phyloP scores from a whole-genome alignment of 495 filamentous ascomycete genomes.

The Trichodelitschia bisporula region DNA sequence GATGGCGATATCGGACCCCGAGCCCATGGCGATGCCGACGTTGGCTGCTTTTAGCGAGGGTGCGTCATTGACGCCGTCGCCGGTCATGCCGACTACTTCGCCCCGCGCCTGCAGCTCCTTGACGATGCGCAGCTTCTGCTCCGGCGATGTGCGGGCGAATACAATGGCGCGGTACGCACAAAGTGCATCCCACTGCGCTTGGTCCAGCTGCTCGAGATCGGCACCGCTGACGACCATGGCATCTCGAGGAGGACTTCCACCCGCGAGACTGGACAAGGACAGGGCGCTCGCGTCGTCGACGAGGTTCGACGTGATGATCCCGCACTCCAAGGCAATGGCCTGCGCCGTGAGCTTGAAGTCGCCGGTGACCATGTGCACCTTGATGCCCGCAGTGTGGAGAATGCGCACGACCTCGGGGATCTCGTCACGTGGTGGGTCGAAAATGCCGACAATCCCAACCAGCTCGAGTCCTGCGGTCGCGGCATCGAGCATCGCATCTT shows the following conservation, averaged over 20 bases:
- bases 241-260: slow-evolving; percentile 4
- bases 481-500: slow-evolving; percentile 23
- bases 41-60: slow-evolving; percentile 29
- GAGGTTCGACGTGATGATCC: slow-evolving; percentile 28
- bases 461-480: slow-evolving; percentile 26
- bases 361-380: slow-evolving; percentile 52
- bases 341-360: slow-evolving; percentile 47
- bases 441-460: slow-evolving; percentile 38
- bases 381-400: slow-evolving; percentile 33
- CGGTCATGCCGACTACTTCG: slow-evolving; percentile 26
- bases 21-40: slow-evolving; percentile 26
- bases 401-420: slow-evolving; percentile 33
- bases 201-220: slow-evolving; percentile 29
- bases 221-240: slow-evolving; percentile 29
- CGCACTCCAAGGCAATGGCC: slow-evolving; percentile 40
- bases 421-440: slow-evolving; percentile 40
- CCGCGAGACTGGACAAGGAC: not conserved
- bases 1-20: slow-evolving; percentile 35
- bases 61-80: slow-evolving; percentile 35
- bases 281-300: slow-evolving; percentile 17
- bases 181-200: slow-evolving; percentile 30
- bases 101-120: slow-evolving; percentile 33
- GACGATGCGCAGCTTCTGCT: slow-evolving; percentile 56
- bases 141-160: slow-evolving; percentile 46
- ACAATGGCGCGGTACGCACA: slow-evolving; percentile 36